Percentiles rank a stretch among this genome's conserved stretches.
Evolutionary conservation across 306 rosid genomes (phyloP).

Genomic region (Vigna angularis): DNA sequence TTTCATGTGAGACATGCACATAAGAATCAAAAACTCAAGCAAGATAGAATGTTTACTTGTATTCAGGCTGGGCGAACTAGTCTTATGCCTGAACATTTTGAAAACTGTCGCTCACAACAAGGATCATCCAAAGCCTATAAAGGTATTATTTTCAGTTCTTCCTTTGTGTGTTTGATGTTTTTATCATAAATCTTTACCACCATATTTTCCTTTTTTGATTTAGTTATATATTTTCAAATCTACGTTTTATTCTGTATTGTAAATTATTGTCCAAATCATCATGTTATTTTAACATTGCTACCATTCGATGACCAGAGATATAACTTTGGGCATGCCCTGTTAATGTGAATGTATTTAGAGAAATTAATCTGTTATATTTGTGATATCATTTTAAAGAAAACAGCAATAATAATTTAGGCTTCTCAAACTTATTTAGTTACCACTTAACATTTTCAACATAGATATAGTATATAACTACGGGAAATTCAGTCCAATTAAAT

Average conservation of each 20-base stretch:
- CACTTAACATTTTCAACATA: no score
- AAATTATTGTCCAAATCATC: conserved; percentile 1
- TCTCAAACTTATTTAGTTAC: no score
- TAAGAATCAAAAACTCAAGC: no score
- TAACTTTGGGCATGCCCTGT: no score
- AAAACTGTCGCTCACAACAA: conserved; percentile 88
- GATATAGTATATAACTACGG: no score
- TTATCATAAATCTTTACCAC: neutral
- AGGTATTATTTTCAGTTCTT: conserved; percentile 53
- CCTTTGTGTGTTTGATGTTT: conserved; percentile 13
- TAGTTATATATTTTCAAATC: neutral
- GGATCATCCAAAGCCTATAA: conserved; percentile 94
- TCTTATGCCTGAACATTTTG: conserved; percentile 86
- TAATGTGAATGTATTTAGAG: conserved; percentile 5
- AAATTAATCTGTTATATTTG: neutral
- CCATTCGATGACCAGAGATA: neutral
- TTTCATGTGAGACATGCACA: neutral
- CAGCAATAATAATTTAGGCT: neutral
- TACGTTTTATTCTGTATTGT: conserved; percentile 10
- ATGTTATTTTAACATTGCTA: conserved; percentile 14
- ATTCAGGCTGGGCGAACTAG: conserved; percentile 76
- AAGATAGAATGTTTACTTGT: conserved; percentile 2
- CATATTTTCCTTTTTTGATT: neutral
- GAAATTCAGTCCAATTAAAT: no score
- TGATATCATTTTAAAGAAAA: neutral